Conservation (phyloP, 352 stramenopile genomes). For the Pythium volutum region DNA sequence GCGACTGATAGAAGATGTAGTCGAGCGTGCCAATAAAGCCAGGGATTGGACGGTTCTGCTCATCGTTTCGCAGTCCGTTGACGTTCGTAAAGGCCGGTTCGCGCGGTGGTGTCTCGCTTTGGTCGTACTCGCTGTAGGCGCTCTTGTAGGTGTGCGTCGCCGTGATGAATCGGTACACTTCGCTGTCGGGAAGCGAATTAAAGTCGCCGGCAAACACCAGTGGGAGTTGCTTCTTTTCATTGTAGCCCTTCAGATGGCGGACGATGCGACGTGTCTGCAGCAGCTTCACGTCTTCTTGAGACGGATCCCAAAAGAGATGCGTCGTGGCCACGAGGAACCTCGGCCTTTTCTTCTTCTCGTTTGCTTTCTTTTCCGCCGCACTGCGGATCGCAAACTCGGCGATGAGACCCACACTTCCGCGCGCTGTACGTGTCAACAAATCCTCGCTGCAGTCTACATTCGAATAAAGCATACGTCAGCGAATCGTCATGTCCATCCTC, state of each 20-base stretch:
- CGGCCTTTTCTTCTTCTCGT: conserved; percentile 10
- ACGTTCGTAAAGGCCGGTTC: conserved; percentile 80
- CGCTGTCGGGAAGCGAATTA: conserved; percentile 76
- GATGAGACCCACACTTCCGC: conserved; percentile 60
- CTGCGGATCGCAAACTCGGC: conserved; percentile 45
- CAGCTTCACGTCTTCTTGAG: conserved; percentile 81
- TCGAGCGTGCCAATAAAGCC: conserved; percentile 77
- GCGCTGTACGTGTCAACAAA: conserved; percentile 39
- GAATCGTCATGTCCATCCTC: too few species aligned
- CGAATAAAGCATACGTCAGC: background rate
- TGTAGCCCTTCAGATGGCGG: conserved; percentile 39
- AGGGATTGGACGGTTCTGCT: conserved; percentile 34
- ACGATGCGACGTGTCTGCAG: conserved; percentile 65
- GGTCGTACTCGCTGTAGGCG: conserved; percentile 54
- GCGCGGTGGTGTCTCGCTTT: conserved; percentile 4
- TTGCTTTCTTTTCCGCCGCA: background rate
- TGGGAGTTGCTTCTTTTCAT: conserved; percentile 19
- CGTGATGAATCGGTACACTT: conserved; percentile 67
- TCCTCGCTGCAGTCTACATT: conserved; percentile 48
- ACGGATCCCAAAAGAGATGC: conserved; percentile 83
- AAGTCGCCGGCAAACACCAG: conserved; percentile 78
- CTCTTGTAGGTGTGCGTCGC: conserved; percentile 38
- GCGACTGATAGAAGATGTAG: conserved; percentile 77
- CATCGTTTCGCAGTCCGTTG: conserved; percentile 44
- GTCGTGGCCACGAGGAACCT: conserved; percentile 75